Conservation (phyloP, 352 stramenopile species). For the Globisporangium lucens region DNA sequence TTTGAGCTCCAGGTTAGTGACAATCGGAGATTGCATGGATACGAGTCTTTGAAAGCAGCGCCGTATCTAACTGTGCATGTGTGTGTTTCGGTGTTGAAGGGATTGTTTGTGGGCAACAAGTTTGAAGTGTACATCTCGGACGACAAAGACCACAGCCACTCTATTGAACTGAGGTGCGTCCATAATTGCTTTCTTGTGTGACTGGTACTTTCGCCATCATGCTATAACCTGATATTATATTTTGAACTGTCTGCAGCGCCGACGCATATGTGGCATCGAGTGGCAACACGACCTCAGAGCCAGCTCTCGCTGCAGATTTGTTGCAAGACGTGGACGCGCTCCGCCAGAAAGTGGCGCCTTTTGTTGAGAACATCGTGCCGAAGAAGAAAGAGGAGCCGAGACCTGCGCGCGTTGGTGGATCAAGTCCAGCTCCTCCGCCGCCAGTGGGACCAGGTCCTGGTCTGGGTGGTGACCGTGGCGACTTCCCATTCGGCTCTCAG, state of each 20-base stretch:
- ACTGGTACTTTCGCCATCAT: no score
- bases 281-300: constrained; percentile 5
- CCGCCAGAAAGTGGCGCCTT: constrained; percentile 48
- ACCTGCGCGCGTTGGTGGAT: background rate
- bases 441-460: background rate
- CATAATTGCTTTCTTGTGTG: no score
- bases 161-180: constrained; percentile 64
- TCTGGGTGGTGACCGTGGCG: constrained; percentile 4
- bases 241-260: background rate
- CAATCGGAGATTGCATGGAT: background rate
- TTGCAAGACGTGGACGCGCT: constrained; percentile 51
- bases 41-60: background rate
- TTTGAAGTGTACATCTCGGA: constrained; percentile 80
- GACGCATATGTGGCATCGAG: constrained; percentile 6
- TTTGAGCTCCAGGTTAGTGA: constrained; percentile 61
- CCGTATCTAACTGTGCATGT: background rate
- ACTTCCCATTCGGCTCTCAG: constrained; percentile 7
- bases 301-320: constrained; percentile 31
- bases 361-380: constrained; percentile 52
- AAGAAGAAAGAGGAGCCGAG: constrained; percentile 30
- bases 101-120: constrained; percentile 69
- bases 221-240: no score
- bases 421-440: constrained; percentile 6
- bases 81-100: constrained; percentile 26
- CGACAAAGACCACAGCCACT: constrained; percentile 59